A percentile compares a stretch with the other conserved stretches of the same genome.
Conservation (phyloP, 2,329 filamentous ascomycete species). For the Stachybotrys elegans region DNA sequence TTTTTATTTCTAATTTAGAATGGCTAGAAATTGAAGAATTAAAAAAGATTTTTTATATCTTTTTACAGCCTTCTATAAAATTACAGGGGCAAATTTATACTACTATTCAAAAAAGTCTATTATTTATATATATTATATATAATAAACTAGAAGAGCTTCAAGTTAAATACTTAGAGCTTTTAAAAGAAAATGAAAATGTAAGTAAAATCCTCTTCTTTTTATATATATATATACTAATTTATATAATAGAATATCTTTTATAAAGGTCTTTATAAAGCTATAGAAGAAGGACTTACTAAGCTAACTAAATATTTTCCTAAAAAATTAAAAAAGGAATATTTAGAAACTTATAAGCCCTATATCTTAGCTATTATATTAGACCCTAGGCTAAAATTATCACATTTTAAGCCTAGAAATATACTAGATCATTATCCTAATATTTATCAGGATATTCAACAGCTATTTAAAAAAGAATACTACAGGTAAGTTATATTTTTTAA, state of each 20-base stretch:
- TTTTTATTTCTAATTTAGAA: too few species aligned
- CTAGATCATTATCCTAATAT: neutral
- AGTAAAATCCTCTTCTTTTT: neutral
- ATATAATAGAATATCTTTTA: neutral
- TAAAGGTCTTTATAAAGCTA: neutral
- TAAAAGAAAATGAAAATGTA: neutral
- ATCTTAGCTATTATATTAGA: neutral
- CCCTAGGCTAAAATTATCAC: neutral
- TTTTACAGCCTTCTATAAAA: too few species aligned
- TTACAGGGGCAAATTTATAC: too few species aligned
- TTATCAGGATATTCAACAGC: neutral
- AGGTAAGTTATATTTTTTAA: neutral
- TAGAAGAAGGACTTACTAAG: neutral
- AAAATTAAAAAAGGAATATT: neutral
- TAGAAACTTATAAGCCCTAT: neutral
- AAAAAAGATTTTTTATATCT: too few species aligned
- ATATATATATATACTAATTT: neutral
- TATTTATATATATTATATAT: neutral
- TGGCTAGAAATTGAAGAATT: too few species aligned
- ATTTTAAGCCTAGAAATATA: neutral
- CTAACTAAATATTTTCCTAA: neutral
- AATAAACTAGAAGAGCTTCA: neutral
- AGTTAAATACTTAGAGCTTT: neutral
- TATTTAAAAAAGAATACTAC: neutral
- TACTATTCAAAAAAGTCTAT: neutral